Base-by-base conservation (phyloP, 345 rosid genomes). In the Sisymbrium altissimum region DNA sequence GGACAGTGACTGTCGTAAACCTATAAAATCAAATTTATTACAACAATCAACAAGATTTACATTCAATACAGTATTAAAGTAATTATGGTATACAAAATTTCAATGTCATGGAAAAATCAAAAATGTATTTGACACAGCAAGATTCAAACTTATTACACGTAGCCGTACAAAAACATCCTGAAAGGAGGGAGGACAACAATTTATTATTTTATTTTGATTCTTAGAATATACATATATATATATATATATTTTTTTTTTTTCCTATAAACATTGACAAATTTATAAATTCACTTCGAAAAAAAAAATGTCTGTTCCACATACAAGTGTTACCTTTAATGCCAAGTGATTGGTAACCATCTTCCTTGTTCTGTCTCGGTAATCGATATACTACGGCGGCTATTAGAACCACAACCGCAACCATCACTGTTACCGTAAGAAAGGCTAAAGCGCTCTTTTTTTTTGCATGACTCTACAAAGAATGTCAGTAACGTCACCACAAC, bases 401-500 rank as follows among this genome's bases (percentile, higher is more conserved):
- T 8, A 70, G 41, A 18, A 77, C 43, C 33, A 66, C 27, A n/a
- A 68, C 79, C 18, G 56, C 46, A 54, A 86, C 76, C 30, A 71
- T 68, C 3, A 49, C 76, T 5, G 59, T 59, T 81, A 68, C 68
- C 0, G 39, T 49, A 25, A 33, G 11, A 11, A 43, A 19, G 9
- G 41, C 29, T 21, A 68, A 55, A 12, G 41, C 1, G 43, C 69
- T 73, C 57, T 68, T 19, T 29, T 48, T 60, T 30, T 27, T 43
- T 11, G 19, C 33, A 36, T 59, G 35, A 29, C 25, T 68, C 81
- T 78, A 57, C 64, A 66, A 53, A 4, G 50, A 49, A 54, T 7
- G 2, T 60, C 48, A 25, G 35, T 64, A 21, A 33, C 5, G 4
- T 18, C 36, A 23, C 25, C 25, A 23, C 25, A 29, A 17, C 27